Evolutionary conservation across 2,329 filamentous ascomycete species (phyloP), one percentile per base, ranked within the genome.

Genomic region (Boeremia exigua): DNA sequence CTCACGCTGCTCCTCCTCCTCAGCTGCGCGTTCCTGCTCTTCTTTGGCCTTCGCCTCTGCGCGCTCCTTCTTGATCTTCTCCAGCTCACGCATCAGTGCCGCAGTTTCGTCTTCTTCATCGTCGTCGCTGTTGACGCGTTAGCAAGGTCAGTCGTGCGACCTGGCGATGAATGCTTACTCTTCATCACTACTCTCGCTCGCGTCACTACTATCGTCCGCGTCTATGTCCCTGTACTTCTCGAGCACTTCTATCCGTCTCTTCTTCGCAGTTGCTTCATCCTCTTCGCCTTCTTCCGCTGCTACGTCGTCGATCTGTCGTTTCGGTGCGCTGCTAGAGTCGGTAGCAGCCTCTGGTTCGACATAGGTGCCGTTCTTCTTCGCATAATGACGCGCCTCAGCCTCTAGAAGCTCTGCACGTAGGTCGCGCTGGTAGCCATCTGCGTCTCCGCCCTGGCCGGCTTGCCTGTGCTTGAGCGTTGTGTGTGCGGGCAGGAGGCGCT

Each of bases 401-500:
- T 89, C 87, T 55, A 98, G 84, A 29, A 99, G 87, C 78, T 99
- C 93, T 42, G 92, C 89, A 66, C 92, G 88, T 48, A 99, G 85
- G 74, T 99, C 94, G 72, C 90, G 91, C 49, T 83, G 79, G 63
- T 83, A 77, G 43, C 79, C 73, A 62, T 96, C 92, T 32, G 88
- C 88, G 62, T 87, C 88, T 63, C 91, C 91, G 67, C 95, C 95
- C 80, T 99, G 95, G 39, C 92, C 93, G n/a, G 89, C 84, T 80
- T 95, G 86, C 58, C 88, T 87, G 63, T 65, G 59, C 80, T 99
- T 99, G 72, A 99, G 88, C 62, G 91, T 88, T 11, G 91, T 98
- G 77, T 99, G 90, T 29, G 95, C 95, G 30, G 95, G 94, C 12
- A 97, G 88, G 14, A 98, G 89, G 68, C 95, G 90, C 78, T 98